Percentiles rank a stretch among this genome's conserved stretches.
Evolutionary conservation across 805 yeast genomes (phyloP).

Genomic region (Pichia phayaonensis): DNA sequence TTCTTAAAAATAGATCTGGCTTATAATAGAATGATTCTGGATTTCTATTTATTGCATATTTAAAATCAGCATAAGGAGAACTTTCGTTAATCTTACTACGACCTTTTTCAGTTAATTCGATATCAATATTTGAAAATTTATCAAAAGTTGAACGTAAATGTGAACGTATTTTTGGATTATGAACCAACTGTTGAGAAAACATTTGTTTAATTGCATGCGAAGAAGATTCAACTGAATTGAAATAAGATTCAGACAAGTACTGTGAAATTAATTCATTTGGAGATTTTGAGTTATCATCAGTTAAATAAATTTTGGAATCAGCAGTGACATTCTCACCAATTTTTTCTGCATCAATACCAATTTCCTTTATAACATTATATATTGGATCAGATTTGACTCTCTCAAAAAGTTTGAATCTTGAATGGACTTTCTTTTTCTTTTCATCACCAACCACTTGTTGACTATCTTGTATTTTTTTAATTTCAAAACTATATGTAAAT

Average conservation of each 20-base stretch:
- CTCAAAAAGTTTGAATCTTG: slow-evolving; percentile 56
- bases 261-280: slow-evolving; percentile 55
- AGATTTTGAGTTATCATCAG: slow-evolving; percentile 55
- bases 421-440: slow-evolving; percentile 39
- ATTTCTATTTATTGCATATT: slow-evolving; percentile 78
- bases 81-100: slow-evolving; percentile 66
- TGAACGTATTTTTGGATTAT: slow-evolving; percentile 72
- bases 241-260: slow-evolving; percentile 33
- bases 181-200: slow-evolving; percentile 71
- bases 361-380: slow-evolving; percentile 56
- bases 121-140: slow-evolving; percentile 59
- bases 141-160: slow-evolving; percentile 58
- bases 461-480: slow-evolving; percentile 35
- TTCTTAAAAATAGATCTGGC: slow-evolving; percentile 80
- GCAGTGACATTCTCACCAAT: slow-evolving; percentile 74
- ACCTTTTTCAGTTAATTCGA: slow-evolving; percentile 79
- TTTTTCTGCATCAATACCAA: slow-evolving; percentile 73
- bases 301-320: slow-evolving; percentile 60
- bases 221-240: slow-evolving; percentile 48
- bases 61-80: slow-evolving; percentile 81
- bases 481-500: slow-evolving; percentile 57
- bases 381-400: slow-evolving; percentile 58
- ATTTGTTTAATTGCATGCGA: slow-evolving; percentile 60
- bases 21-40: slow-evolving; percentile 63
- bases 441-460: slow-evolving; percentile 13